phyloP scores from a whole-genome alignment of 306 rosid genomes.

The Arachis stenosperma region DNA sequence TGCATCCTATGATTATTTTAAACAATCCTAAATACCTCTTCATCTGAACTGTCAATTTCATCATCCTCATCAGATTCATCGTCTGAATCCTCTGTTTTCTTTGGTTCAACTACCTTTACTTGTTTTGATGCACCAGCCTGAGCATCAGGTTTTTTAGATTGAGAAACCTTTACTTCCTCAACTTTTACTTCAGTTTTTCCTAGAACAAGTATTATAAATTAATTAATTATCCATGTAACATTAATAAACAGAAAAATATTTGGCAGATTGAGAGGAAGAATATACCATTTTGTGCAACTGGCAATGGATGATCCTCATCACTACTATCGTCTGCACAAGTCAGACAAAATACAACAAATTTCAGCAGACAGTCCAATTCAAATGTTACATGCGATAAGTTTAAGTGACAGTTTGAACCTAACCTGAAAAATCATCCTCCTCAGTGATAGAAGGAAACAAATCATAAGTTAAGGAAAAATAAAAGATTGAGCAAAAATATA shows the following conservation, averaged over 20 bases:
- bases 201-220: conserved; percentile 9
- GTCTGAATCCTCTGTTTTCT: conserved; percentile 54
- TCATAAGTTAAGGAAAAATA: conserved; percentile 51
- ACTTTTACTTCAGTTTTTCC: conserved; percentile 53
- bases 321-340: conserved; percentile 50
- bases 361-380: conserved; percentile 2
- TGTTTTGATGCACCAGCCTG: conserved; percentile 53
- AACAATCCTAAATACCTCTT: conserved; percentile 43
- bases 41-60: conserved; percentile 48
- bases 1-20: not conserved
- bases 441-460: conserved; percentile 49
- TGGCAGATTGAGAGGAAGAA: not conserved
- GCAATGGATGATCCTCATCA: conserved; percentile 47
- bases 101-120: conserved; percentile 62
- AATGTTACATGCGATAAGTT: not conserved
- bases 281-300: conserved; percentile 59
- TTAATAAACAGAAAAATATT: not conserved
- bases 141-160: conserved; percentile 41
- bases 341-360: not conserved
- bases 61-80: conserved; percentile 53
- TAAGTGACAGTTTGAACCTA: conserved; percentile 15
- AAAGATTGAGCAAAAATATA: not conserved
- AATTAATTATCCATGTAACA: not conserved
- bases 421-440: conserved; percentile 49
- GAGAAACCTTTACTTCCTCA: conserved; percentile 37